Conservation (phyloP, 352 stramenopile genomes). For the Phytophthora litchii region DNA sequence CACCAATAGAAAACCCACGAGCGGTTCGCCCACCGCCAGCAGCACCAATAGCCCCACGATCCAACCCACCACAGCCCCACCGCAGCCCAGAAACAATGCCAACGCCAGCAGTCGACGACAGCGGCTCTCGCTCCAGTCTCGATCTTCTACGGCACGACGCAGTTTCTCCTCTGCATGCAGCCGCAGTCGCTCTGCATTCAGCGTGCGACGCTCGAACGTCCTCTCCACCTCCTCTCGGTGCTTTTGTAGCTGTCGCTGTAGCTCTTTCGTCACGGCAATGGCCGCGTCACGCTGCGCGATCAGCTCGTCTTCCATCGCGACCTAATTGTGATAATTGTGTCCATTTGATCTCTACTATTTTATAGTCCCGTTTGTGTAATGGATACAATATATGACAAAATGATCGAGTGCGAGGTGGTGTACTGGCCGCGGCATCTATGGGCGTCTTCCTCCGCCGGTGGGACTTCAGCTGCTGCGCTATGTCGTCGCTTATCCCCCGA, state of each 20-base stretch:
- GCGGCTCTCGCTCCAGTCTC: constrained; percentile 58
- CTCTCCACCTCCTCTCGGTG: constrained; percentile 55
- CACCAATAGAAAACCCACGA: constrained; percentile 71
- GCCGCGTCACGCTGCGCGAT: constrained; percentile 75
- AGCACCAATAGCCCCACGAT: constrained; percentile 50
- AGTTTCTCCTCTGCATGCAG: constrained; percentile 70
- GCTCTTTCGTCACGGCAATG: constrained; percentile 77
- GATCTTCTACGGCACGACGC: constrained; percentile 44
- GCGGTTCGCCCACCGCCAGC: constrained; percentile 52
- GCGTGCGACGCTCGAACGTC: constrained; percentile 68
- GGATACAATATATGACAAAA: neutral
- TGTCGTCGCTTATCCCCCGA: constrained; percentile 26
- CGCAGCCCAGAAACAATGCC: constrained; percentile 55
- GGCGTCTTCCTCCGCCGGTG: constrained; percentile 5
- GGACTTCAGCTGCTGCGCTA: constrained; percentile 5
- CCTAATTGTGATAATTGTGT: neutral
- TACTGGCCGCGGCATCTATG: constrained; percentile 56
- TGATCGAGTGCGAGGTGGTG: constrained; percentile 34
- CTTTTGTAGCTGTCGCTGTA: constrained; percentile 65
- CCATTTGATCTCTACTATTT: no score
- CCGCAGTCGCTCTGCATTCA: constrained; percentile 69
- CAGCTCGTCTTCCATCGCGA: constrained; percentile 73
- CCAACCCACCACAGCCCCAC: constrained; percentile 65
- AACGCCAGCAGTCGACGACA: constrained; percentile 55
- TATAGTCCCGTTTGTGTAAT: no score